Conservation (phyloP, 106 monocot genomes). For the Ottelia alismoides region DNA sequence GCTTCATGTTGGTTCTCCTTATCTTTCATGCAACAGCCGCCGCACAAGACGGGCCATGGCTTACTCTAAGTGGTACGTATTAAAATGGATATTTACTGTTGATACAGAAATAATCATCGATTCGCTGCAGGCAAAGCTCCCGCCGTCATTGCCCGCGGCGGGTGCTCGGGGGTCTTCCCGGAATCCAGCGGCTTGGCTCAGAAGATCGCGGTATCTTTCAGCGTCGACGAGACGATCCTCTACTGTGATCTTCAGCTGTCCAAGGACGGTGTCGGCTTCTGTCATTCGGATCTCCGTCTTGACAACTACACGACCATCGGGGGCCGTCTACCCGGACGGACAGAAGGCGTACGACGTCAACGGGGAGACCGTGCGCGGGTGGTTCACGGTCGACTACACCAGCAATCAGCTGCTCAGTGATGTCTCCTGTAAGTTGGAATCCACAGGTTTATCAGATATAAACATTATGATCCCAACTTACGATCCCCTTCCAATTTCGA, state of each 20-base stretch:
- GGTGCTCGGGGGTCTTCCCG: constrained; percentile 51
- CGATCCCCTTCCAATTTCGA: too few relatives aligned
- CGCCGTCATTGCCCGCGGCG: constrained; percentile 49
- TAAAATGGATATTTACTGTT: too few relatives aligned
- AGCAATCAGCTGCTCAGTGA: constrained; percentile 38
- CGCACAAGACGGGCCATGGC: too few relatives aligned
- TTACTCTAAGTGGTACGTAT: too few relatives aligned
- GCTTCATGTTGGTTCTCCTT: too few relatives aligned
- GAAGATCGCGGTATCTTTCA: not conserved
- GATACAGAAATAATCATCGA: too few relatives aligned
- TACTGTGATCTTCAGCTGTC: constrained; percentile 82
- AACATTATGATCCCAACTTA: too few relatives aligned
- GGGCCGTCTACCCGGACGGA: constrained; percentile 34
- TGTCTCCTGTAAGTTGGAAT: too few relatives aligned
- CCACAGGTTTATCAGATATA: too few relatives aligned
- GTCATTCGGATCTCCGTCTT: constrained; percentile 43
- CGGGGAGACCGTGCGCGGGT: constrained; percentile 38
- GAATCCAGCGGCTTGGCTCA: not conserved
- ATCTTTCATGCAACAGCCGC: too few relatives aligned
- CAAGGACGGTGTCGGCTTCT: constrained; percentile 67
- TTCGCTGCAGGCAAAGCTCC: constrained; percentile 50
- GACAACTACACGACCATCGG: constrained; percentile 75
- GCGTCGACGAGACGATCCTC: constrained; percentile 11
- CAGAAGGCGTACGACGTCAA: constrained; percentile 52
- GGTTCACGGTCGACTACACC: constrained; percentile 76